phyloP scores from a whole-genome alignment of 768 basidiomycete species.

The Phlebiopsis flavidoalba region DNA sequence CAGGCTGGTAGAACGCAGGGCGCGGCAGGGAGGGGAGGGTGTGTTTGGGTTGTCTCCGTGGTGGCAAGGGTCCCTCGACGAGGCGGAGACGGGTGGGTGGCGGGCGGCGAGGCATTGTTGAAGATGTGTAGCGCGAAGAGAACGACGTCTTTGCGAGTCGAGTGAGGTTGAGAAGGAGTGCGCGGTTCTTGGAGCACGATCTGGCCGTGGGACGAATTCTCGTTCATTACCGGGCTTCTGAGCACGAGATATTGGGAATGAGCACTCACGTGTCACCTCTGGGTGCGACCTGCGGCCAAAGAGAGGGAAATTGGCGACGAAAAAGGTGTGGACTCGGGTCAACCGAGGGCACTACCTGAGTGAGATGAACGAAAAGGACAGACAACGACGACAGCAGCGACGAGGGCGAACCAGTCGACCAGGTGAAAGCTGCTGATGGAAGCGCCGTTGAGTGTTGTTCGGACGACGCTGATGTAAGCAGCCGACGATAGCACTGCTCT shows the following conservation, averaged over 20 bases:
- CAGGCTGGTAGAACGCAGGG: conserved; percentile 33
- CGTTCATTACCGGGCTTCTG: neutral
- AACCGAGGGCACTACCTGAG: conserved; percentile 6
- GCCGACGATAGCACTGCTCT: neutral
- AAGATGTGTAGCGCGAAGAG: neutral
- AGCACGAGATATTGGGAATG: neutral
- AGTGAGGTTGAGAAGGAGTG: neutral
- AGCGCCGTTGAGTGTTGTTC: neutral
- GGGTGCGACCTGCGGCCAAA: neutral
- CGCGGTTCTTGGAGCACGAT: neutral
- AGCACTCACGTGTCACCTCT: conserved; percentile 1
- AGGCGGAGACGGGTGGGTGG: conserved; percentile 66
- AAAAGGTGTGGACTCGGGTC: conserved; percentile 7
- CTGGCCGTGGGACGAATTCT: neutral
- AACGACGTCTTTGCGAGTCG: neutral
- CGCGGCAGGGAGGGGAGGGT: conserved; percentile 61
- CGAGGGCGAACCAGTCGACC: conserved; percentile 6
- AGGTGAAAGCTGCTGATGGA: neutral
- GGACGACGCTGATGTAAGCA: conserved; percentile 13
- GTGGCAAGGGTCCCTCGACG: conserved; percentile 53
- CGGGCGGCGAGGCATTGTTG: conserved; percentile 57
- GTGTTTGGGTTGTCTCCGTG: conserved; percentile 59
- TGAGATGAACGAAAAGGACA: conserved; percentile 3
- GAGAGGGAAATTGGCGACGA: neutral
- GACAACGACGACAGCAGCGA: conserved; percentile 1